Percentiles rank a stretch among this genome's conserved stretches.
Evolutionary conservation across 352 stramenopile species (phyloP).

Genomic region (Phytophthora uliginosa): DNA sequence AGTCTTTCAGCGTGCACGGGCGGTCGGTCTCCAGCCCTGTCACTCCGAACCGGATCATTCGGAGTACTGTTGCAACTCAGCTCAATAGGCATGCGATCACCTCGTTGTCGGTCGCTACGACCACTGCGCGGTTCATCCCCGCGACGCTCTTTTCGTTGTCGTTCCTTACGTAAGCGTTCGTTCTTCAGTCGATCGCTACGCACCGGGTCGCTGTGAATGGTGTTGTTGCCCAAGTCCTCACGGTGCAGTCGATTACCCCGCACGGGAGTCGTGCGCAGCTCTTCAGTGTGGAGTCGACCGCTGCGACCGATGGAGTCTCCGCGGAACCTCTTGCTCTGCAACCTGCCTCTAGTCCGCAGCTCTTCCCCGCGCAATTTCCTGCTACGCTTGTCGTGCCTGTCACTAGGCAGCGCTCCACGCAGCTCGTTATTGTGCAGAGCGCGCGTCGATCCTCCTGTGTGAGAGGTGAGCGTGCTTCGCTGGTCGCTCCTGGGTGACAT

Average conservation of each 20-base stretch:
- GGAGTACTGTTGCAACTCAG: conserved; percentile 10
- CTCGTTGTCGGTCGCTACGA: conserved; percentile 11
- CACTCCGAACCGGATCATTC: conserved; percentile 15
- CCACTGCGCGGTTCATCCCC: conserved; percentile 16
- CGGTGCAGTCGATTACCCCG: conserved; percentile 28
- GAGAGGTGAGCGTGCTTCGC: conserved; percentile 27
- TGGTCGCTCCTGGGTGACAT: conserved; percentile 35
- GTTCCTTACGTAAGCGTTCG: conserved; percentile 24
- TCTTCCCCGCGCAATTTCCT: conserved; percentile 11
- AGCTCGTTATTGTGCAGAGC: conserved; percentile 37
- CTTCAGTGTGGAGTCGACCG: conserved; percentile 23
- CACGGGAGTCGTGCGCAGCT: conserved; percentile 22
- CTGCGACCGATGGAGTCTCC: conserved; percentile 18
- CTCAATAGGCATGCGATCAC: conserved; percentile 26
- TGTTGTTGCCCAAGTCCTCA: conserved; percentile 26
- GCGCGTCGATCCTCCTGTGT: conserved; percentile 21
- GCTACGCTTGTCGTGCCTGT: conserved; percentile 25
- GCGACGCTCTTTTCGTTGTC: conserved; percentile 24
- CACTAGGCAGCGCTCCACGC: conserved; percentile 12
- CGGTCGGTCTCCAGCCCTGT: conserved; percentile 1
- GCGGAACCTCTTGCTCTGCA: conserved; percentile 26
- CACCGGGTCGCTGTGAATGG: conserved; percentile 26
- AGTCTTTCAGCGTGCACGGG: conserved; percentile 31
- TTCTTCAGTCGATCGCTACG: conserved; percentile 24
- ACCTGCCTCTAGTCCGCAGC: conserved; percentile 15